A percentile compares a stretch with the other conserved stretches of the same genome.
phyloP scores from a whole-genome alignment of 2,329 filamentous ascomycete genomes.

The Eutypa lata region DNA sequence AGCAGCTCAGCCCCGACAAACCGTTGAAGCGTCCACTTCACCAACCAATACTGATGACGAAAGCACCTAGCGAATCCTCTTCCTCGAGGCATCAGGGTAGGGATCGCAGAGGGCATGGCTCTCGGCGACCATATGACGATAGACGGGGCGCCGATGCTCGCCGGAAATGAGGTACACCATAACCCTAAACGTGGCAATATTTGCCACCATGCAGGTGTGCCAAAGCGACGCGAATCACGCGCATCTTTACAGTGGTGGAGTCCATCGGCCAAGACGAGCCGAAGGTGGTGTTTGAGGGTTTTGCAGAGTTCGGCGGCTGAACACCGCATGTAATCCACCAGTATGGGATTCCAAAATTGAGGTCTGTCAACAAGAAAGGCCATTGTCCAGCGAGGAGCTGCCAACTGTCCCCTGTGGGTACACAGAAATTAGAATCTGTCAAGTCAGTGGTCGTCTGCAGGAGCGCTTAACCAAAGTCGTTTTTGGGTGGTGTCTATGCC shows the following conservation, averaged over 20 bases:
- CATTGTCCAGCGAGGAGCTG: conserved; percentile 41
- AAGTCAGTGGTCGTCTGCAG: conserved; percentile 32
- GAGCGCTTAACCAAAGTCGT: conserved; percentile 17
- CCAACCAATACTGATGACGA: conserved; percentile 50
- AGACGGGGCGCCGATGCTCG: conserved; percentile 23
- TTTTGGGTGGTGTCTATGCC: conserved; percentile 15
- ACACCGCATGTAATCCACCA: not conserved
- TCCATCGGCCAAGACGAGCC: not conserved
- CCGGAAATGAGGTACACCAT: conserved; percentile 18
- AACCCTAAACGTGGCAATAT: not conserved
- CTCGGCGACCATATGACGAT: conserved; percentile 27
- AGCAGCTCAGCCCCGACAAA: conserved; percentile 44
- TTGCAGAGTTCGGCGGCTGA: not conserved
- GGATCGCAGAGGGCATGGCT: conserved; percentile 28
- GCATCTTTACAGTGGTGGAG: not conserved
- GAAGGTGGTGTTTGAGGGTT: not conserved
- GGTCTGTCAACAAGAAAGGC: conserved; percentile 4
- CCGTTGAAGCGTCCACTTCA: conserved; percentile 55
- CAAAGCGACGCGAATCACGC: not conserved
- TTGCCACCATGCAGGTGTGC: not conserved
- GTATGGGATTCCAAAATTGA: not conserved
- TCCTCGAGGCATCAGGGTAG: conserved; percentile 32
- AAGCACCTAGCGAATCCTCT: conserved; percentile 32
- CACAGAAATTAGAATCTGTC: conserved; percentile 29
- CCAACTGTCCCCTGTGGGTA: conserved; percentile 44